phyloP scores from a whole-genome alignment of 139 green algal genomes.

The Picochlorum sp. region DNA sequence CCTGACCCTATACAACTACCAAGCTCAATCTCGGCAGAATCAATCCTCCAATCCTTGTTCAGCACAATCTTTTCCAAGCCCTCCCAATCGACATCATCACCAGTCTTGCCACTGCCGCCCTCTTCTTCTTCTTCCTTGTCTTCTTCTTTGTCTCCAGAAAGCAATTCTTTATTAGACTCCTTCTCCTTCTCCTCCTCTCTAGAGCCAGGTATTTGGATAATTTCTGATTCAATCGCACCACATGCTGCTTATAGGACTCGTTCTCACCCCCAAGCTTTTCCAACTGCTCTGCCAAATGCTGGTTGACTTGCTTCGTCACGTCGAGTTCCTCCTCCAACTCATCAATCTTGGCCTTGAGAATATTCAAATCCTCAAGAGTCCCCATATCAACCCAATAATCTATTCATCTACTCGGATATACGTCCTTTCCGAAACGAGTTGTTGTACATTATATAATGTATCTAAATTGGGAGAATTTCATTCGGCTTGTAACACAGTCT shows the following conservation, averaged over 20 bases:
- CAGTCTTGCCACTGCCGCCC: too few species aligned
- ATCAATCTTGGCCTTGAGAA: constrained; percentile 20
- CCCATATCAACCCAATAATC: too few species aligned
- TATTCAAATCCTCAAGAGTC: background rate
- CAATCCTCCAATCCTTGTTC: constrained; percentile 27
- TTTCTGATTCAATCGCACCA: background rate
- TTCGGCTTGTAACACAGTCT: too few species aligned
- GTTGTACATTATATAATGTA: too few species aligned
- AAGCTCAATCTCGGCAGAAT: constrained; percentile 32
- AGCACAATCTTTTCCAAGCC: constrained; percentile 5
- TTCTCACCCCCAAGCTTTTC: constrained; percentile 17
- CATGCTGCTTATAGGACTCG: constrained; percentile 13
- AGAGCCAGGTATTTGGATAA: too few species aligned
- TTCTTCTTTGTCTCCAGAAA: background rate
- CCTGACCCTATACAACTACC: constrained; percentile 56
- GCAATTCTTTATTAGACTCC: background rate
- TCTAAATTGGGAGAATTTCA: too few species aligned
- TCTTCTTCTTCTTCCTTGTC: background rate
- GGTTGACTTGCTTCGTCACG: constrained; percentile 34
- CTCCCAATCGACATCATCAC: too few species aligned
- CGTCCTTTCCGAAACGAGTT: too few species aligned
- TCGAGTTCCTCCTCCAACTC: constrained; percentile 26
- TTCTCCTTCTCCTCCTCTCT: background rate
- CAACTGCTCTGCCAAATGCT: constrained; percentile 20
- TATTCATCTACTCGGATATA: too few species aligned